Evolutionary conservation across 164 flowering plant species (phyloP), one percentile per base, ranked within the genome.

Genomic region (Annona squamosa): DNA sequence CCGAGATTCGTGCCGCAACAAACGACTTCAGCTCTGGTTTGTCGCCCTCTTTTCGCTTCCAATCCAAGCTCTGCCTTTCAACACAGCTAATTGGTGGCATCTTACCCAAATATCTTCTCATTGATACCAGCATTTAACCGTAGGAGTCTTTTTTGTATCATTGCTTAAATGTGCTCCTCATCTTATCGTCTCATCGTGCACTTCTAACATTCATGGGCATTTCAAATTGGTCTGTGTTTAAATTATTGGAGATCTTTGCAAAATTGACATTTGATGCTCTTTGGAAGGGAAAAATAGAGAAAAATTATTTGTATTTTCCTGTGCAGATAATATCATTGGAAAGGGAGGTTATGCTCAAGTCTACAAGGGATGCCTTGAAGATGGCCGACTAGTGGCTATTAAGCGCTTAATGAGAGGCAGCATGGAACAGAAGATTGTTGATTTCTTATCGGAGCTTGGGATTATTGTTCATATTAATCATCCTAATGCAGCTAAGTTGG

Each of bases 271-370:
- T 52, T 70, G 72, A 66, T 66, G 68, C 42, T 42, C 1, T 4
- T 19, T 10, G 43, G 5, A 44, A 10, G 0, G 1, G 5, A 1
- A 2, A 47, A 48, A 48, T 12, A 26, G 37, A 26, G 37, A 26
- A 26, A 26, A 26, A 26, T 26, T 26, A 26, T 1, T 26, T 26
- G 37, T 26, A 26, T 73, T n/a, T 10, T 3, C 3, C 4, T 46
- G 3, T 46, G 17, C 17, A 95, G 99, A 86, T 41, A 88, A 90
- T 69, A 63, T 91, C 78, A 90, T 95, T 41, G 98, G 98, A 41
- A 90, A 89, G 77, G 99, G 99, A 70, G 99, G 99, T 9, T 95
- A 88, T 81, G 92, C 97, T 16, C 90, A 90, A 83, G 99, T 95
- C 37, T 95, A 89, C 84, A 87, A 85, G 84, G 99, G 99, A 3